Evolutionary conservation across 805 yeast genomes (phyloP), one percentile per base, ranked within the genome.

Genomic region (Gaillardinia entomophila): DNA sequence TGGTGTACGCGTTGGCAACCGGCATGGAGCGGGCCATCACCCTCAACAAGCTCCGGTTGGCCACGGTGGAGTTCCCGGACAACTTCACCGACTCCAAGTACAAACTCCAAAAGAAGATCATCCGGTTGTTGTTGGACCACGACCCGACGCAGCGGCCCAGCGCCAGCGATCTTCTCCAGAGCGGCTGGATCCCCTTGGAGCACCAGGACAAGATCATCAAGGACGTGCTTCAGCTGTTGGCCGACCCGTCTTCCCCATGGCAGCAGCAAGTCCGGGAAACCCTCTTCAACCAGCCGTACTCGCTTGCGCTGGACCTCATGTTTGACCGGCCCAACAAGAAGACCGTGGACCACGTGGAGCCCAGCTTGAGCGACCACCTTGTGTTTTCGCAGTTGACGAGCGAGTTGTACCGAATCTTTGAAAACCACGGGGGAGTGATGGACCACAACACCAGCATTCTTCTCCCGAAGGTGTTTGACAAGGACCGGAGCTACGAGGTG

Each of bases 191-290:
- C 15, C 96, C 97, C 0, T 84, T 86, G 0, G 87, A 85, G 36
- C 90, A 87, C 41, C 94, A 88, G 47, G 97, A 92, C 49, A 85
- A 84, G 49, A 73, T 87, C 8, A 83, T 92, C 37, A 82, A 85
- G 49, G 95, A 88, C 48, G 96, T 96, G 0, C 64, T 92, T 42
- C 77, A 79, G 42, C 84, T 88, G 18, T 59, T 92, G 36, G 82
- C 95, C 0, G 89, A 88, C 53, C 90, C 96, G 0, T 78, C 92
- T 1, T 85, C 96, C 0, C 89, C 95, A 1, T 88, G 96, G 94
- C 92, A 89, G 43, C 85, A 79, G 41, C 95, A 88, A 53, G 96
- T 92, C 0, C 73, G 96, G 49, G 83, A 82, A 33, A 82, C 92
- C 0, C 60, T 92, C 23, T 92, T 92, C 55, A 70, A 83, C 12